phyloP scores from a whole-genome alignment of 768 basidiomycete genomes.

The Xerocomellus amylosporus region DNA sequence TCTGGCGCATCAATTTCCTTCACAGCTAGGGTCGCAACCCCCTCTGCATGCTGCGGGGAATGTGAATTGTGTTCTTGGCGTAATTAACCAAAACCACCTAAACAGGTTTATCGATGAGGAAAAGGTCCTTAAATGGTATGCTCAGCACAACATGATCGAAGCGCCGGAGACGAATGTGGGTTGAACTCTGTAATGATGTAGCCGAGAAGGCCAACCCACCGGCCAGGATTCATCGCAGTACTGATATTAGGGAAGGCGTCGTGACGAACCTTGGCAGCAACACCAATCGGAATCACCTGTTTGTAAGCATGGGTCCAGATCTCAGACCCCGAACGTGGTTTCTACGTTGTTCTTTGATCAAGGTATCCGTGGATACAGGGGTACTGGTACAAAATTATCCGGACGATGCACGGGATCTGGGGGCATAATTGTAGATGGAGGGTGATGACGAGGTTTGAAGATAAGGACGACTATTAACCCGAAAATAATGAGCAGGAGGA shows the following conservation, averaged over 20 bases:
- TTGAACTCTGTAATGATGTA: neutral
- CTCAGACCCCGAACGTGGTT: conserved; percentile 11
- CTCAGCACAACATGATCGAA: conserved; percentile 9
- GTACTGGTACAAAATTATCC: conserved; percentile 32
- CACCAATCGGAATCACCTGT: conserved; percentile 1
- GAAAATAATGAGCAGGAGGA: conserved; percentile 86
- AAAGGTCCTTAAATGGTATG: conserved; percentile 1
- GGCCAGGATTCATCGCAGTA: conserved; percentile 8
- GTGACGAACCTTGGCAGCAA: conserved; percentile 19
- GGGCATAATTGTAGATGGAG: conserved; percentile 28
- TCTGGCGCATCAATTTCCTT: conserved; percentile 2
- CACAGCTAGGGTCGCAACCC: neutral
- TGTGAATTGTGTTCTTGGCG: neutral
- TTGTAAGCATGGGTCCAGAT: conserved; percentile 4
- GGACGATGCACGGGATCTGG: conserved; percentile 26
- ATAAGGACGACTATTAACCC: conserved; percentile 85
- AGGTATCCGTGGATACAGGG: conserved; percentile 34
- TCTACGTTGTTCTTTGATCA: conserved; percentile 21
- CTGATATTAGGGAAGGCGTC: neutral
- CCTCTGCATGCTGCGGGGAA: conserved; percentile 1
- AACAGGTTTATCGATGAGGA: conserved; percentile 21
- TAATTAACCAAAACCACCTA: conserved; percentile 10
- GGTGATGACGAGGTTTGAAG: conserved; percentile 79
- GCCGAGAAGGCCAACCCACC: conserved; percentile 11
- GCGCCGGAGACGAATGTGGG: conserved; percentile 2